Evolutionary conservation across 352 stramenopile species (phyloP).

Genomic region (Thraustochytrium striatum): DNA sequence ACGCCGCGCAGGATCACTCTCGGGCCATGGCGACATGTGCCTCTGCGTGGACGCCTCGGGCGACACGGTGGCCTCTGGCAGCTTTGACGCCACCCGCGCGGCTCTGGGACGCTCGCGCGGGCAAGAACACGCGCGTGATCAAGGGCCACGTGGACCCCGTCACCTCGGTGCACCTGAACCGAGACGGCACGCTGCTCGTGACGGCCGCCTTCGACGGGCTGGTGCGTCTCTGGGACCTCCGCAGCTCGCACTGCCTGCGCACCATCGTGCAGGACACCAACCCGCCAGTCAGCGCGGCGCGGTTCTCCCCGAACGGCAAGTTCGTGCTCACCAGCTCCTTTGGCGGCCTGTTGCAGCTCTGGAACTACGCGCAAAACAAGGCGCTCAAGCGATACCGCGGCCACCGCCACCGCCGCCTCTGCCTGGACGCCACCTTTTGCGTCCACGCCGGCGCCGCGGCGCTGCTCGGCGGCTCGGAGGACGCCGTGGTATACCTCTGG

Average conservation of each 20-base stretch:
- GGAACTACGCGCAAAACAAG: conserved; percentile 68
- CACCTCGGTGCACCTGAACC: conserved; percentile 87
- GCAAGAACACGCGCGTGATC: conserved; percentile 74
- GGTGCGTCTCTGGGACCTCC: conserved; percentile 90
- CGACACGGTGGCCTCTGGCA: conserved; percentile 76
- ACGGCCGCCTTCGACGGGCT: conserved; percentile 68
- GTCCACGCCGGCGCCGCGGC: conserved; percentile 58
- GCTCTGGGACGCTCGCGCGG: conserved; percentile 88
- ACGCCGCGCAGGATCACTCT: conserved; percentile 54
- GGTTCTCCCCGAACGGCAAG: conserved; percentile 87
- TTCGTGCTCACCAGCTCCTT: conserved; percentile 84
- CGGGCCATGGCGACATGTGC: conserved; percentile 84
- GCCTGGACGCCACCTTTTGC: conserved; percentile 73
- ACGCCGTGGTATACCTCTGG: conserved; percentile 83
- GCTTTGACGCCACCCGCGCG: conserved; percentile 90
- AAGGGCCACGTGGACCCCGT: conserved; percentile 89
- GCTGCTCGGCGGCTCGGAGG: conserved; percentile 84
- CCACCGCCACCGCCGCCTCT: conserved; percentile 67
- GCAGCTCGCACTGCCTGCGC: conserved; percentile 87
- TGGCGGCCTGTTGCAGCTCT: conserved; percentile 81
- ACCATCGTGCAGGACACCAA: conserved; percentile 74
- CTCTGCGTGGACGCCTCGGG: conserved; percentile 82
- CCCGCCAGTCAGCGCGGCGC: conserved; percentile 74
- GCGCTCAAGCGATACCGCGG: conserved; percentile 68
- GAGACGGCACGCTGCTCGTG: conserved; percentile 88